phyloP scores from a whole-genome alignment of 2,329 filamentous ascomycete genomes.

The Periconia macrospinosa region DNA sequence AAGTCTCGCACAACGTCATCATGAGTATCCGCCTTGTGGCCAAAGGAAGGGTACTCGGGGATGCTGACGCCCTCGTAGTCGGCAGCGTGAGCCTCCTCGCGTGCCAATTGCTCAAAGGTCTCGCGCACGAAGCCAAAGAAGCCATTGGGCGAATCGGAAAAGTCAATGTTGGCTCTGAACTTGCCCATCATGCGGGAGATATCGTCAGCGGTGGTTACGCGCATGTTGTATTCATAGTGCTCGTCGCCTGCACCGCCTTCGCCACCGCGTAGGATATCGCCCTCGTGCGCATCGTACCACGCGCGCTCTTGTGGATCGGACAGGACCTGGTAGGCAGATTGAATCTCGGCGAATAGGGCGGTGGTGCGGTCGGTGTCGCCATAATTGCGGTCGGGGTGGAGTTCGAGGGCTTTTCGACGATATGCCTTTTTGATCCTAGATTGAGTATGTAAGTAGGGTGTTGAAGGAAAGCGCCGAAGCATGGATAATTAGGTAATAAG shows the following conservation, averaged over 20 bases:
- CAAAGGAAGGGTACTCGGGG: slow-evolving; percentile 79
- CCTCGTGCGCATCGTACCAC: slow-evolving; percentile 96
- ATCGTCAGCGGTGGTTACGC: slow-evolving; percentile 78
- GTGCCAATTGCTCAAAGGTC: slow-evolving; percentile 76
- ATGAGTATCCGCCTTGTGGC: slow-evolving; percentile 72
- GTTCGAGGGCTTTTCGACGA: slow-evolving; percentile 82
- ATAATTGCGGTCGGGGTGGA: slow-evolving; percentile 93
- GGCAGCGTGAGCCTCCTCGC: slow-evolving; percentile 77
- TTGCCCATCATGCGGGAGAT: slow-evolving; percentile 76
- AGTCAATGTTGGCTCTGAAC: slow-evolving; percentile 77
- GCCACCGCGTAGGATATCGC: slow-evolving; percentile 74
- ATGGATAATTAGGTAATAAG: background rate
- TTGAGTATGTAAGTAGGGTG: background rate
- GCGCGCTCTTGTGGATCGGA: slow-evolving; percentile 93
- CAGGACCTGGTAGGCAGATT: slow-evolving; percentile 92
- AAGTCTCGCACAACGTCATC: slow-evolving; percentile 78
- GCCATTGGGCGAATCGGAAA: slow-evolving; percentile 75
- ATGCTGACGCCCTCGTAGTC: slow-evolving; percentile 65
- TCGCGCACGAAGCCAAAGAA: slow-evolving; percentile 82
- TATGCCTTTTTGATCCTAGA: slow-evolving; percentile 89
- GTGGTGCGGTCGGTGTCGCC: slow-evolving; percentile 84
- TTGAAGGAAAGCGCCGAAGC: slow-evolving; percentile 1
- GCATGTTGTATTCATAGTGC: slow-evolving; percentile 68
- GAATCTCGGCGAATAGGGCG: slow-evolving; percentile 83
- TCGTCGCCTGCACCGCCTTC: slow-evolving; percentile 53